Base-by-base conservation (phyloP, 2,329 filamentous ascomycete species). In the Aspergillus sp. region DNA sequence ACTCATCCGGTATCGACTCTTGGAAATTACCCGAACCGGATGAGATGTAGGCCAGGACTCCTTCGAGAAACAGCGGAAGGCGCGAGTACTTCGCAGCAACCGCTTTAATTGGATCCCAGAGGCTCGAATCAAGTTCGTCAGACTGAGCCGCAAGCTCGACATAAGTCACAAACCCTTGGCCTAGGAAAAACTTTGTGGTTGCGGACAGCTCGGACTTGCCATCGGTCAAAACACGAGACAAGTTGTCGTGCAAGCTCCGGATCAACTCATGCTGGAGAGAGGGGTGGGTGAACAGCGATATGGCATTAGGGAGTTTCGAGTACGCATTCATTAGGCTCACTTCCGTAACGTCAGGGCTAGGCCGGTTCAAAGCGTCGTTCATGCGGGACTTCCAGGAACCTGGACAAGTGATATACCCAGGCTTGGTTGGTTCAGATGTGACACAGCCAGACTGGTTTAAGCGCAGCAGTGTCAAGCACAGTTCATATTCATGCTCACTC, bases 101-200 rank as follows among this genome's bases (percentile, higher is more conserved):
- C 30, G 80, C 77, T 49, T 80, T 79, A 6, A 93, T 70, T 5
- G 83, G 66, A 2, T 81, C 80, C 60, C 81, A 81, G n/a, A 91
- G 68, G 5, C 74, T 72, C 19, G 70, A 59, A 49, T 88, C 81
- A 4, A 83, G 64, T 8, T 76, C 72, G 1, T 73, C 76, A n/a
- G 78, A 71, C 3, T 76, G 73, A 50, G 74, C 76, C 44, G 76
- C 80, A 74, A 87, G 81, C 42, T 79, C 74, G 28, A 88, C 73
- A 56, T 89, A 87, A 4, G 83, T 79, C 48, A 79, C 80, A 58
- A 93, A 88, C 0, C 86, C 87, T 54, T 82, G 82, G 7, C 85
- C 86, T 48, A 84, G 75, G 43, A 87, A 85, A 54, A 93, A 88
- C 33, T 80, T 75, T n/a, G 81, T 78, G 59, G 83, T 78, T 51